Base-by-base conservation (phyloP, 257 asterid species). In the Fraxinus anomala region DNA sequence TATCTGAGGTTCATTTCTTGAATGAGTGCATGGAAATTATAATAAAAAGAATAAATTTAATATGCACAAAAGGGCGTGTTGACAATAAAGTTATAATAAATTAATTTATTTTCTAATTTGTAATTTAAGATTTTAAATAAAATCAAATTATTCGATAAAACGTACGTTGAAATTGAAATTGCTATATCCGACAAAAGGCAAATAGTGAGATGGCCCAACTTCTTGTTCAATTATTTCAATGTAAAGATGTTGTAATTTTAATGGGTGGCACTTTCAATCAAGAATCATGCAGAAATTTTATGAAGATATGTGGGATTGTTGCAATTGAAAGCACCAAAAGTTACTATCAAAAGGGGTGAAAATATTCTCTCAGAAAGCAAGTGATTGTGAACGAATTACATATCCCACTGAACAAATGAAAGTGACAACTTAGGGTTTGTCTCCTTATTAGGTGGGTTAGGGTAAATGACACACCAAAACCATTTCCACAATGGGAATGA, bases 231-330 rank as follows among this genome's bases (percentile, higher is more conserved):
- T 75, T 61, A 75, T 37, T 75, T 75, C 78, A 75, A 37, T 24
- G 61, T 61, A 75, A 75, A 75, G 78, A 61, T 6, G 78, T 75
- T 56, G 33, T 61, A 61, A 61, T 36, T 59, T 24, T 59, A 63
- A 63, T 63, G 69, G 78, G 78, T 61, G 78, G 78, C 78, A 36
- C 30, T 63, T 75, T 59, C 34, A 63, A 63, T 63, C 36, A 26
- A 63, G 69, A 63, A 63, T 61, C 59, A 61, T 13, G 12, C 59
- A 24, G 28, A 75, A 72, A 40, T 33, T 19, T 59, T 36, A 59
- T 37, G 65, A 73, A 54, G 77, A 63, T 63, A 31, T 3, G 34
- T 24, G 69, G 69, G 36, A 63, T 63, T 24, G 17, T 63, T 63
- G 69, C 69, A 63, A 63, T 73, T 73, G 78, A 30, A 59, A 74